Percentiles rank a stretch among this genome's conserved stretches.
Conservation (phyloP, 179 eudicot genomes). For the Silene noctiflora region DNA sequence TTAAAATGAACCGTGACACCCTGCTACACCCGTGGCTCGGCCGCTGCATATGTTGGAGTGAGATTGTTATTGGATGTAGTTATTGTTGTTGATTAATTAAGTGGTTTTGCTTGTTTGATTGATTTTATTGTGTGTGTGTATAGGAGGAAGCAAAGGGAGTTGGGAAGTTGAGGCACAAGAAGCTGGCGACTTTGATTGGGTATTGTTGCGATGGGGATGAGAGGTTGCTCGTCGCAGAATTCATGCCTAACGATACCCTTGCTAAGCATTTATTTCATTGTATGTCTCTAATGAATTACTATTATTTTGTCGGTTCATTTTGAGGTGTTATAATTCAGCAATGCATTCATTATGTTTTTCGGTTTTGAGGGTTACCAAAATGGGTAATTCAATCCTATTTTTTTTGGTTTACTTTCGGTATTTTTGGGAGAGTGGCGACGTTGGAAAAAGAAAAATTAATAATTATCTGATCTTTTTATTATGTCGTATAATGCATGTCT, state of each 20-base stretch:
- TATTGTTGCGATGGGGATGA: constrained; percentile 94
- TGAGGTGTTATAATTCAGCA: background rate
- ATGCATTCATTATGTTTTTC: constrained; percentile 6
- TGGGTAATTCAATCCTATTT: background rate
- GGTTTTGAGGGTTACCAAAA: background rate
- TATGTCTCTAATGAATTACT: constrained; percentile 27
- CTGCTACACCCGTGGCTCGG: background rate
- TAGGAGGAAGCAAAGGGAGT: constrained; percentile 92
- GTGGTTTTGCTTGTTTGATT: constrained; percentile 11
- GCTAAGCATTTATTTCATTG: constrained; percentile 92
- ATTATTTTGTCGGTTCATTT: background rate
- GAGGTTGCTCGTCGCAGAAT: constrained; percentile 91
- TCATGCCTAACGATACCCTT: constrained; percentile 83
- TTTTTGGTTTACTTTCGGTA: background rate
- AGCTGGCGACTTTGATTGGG: constrained; percentile 83
- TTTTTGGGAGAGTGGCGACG: background rate
- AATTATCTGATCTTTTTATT: no score
- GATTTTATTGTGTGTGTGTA: constrained; percentile 10
- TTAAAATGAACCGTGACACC: background rate
- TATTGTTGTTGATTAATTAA: background rate
- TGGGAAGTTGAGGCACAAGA: constrained; percentile 73
- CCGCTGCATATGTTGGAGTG: background rate
- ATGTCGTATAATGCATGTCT: no score
- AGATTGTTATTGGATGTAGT: constrained; percentile 2
- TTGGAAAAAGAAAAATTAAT: no score